Conservation (phyloP, 2,329 filamentous ascomycete genomes). For the Dactylellina parvicollis region DNA sequence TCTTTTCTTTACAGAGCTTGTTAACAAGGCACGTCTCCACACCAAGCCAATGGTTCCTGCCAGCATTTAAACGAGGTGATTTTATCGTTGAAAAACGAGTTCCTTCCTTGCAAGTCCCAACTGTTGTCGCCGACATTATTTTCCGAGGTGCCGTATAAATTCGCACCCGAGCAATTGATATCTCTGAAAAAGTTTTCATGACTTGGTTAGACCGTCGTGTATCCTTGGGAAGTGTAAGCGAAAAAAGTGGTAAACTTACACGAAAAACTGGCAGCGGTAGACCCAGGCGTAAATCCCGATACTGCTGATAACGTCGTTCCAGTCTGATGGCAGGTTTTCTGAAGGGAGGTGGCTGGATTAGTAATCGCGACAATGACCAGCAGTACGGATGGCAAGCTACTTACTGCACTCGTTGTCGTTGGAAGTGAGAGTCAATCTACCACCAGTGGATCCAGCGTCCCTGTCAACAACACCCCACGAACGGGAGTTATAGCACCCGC, state of each 20-base stretch:
- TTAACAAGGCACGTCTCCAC: conserved; percentile 11
- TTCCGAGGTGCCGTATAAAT: conserved; percentile 17
- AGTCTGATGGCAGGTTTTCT: conserved; percentile 20
- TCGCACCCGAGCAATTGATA: conserved; percentile 17
- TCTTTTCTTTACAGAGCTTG: no score
- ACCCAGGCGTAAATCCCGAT: conserved; percentile 11
- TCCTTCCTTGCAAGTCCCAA: conserved; percentile 12
- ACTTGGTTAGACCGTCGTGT: neutral
- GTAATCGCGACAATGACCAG: neutral
- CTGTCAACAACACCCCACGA: conserved; percentile 7
- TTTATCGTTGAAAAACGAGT: conserved; percentile 19
- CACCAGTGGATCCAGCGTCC: conserved; percentile 9
- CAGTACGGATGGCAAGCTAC: neutral
- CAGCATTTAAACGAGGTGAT: conserved; percentile 35
- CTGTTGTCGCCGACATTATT: conserved; percentile 13
- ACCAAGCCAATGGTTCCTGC: conserved; percentile 16
- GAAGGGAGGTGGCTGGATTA: neutral
- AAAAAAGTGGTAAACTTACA: conserved; percentile 5
- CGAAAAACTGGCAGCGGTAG: conserved; percentile 6
- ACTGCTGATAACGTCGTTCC: conserved; percentile 25
- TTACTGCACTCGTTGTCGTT: conserved; percentile 40
- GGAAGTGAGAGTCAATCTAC: neutral
- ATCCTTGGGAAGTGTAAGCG: neutral
- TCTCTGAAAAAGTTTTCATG: neutral
- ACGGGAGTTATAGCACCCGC: conserved; percentile 2